Base-by-base conservation (phyloP, 2,329 filamentous ascomycete genomes). In the Aureobasidium subglaciale region DNA sequence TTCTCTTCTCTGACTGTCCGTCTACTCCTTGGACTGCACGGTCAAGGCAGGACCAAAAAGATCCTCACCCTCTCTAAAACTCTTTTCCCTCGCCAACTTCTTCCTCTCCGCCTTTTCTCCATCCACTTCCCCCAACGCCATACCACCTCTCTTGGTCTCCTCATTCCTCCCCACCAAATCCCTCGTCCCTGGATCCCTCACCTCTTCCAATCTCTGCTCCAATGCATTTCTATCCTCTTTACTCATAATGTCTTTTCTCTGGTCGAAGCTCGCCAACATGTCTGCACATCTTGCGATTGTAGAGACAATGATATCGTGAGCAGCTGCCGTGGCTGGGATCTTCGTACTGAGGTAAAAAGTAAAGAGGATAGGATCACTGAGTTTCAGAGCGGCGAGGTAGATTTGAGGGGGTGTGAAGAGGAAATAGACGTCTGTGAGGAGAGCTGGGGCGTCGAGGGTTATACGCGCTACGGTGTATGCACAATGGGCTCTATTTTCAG, bases 391-490 rank as follows among this genome's bases (percentile, higher is more conserved):
- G 0, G 89, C 86, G 58, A 97, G 79, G 84, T 91, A 91, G 68
- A 97, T 95, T 70, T 99, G 93, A 22, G 88, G 87, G 0, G 93
- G 93, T 0, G 92, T 92, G 73, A 88, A 97, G 70, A 96, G 86
- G 72, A 97, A 96, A 73, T 97, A 97, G n/a, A 83, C 90, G 65
- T 99, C 93, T 24, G 92, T 96, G 59, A 96, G 79, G 49, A 95
- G 75, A 0, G 90, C 88, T 56, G 88, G 87, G 55, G 84, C 86
- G 37, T 75, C 73, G 55, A 95, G 80, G 43, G 89, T 78, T 18
- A 85, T 82, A 38, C 87, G 81, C 0, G 91, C 87, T 52, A 79
- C 80, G n/a, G 77, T 76, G 66, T 95, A 90, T 0, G 89, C 89
- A 10, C 77, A 76, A 25, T 74, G 73, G 49, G 84, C 75, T 18